phyloP scores from a whole-genome alignment of 2,329 filamentous ascomycete species.

The Claviceps purpurea region DNA sequence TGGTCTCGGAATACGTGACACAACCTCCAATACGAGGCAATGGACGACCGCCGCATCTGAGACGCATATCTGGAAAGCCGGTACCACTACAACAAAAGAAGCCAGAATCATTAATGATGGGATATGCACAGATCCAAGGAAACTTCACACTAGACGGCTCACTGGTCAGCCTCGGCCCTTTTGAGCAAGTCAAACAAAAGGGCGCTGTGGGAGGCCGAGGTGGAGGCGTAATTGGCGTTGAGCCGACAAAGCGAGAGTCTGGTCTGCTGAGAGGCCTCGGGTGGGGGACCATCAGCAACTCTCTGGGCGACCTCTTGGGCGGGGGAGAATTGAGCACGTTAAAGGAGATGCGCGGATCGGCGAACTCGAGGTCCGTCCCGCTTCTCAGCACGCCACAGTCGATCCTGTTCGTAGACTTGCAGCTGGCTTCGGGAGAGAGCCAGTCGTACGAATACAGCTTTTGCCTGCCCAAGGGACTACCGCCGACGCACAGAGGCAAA shows the following conservation, averaged over 20 bases:
- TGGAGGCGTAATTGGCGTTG: conserved; percentile 72
- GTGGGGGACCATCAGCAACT: conserved; percentile 80
- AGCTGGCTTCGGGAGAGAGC: conserved; percentile 78
- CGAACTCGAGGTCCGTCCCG: conserved; percentile 75
- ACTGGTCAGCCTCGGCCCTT: conserved; percentile 74
- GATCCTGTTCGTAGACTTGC: conserved; percentile 86
- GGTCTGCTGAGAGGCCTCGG: conserved; percentile 74
- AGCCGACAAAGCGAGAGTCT: conserved; percentile 58
- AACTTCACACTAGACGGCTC: conserved; percentile 88
- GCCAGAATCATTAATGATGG: conserved; percentile 90
- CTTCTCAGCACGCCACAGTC: conserved; percentile 92
- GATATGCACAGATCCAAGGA: conserved; percentile 85
- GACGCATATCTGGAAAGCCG: conserved; percentile 31
- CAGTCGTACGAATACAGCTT: conserved; percentile 79
- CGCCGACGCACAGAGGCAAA: conserved; percentile 79
- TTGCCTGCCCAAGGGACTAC: conserved; percentile 73
- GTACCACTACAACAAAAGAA: conserved; percentile 30
- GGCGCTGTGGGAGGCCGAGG: conserved; percentile 79
- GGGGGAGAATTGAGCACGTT: conserved; percentile 82
- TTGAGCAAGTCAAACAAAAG: conserved; percentile 93
- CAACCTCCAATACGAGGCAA: conserved; percentile 26
- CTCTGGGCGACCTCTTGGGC: conserved; percentile 76
- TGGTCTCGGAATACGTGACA: conserved; percentile 75
- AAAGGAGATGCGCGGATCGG: conserved; percentile 83
- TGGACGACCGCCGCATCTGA: conserved; percentile 29